These are phyloP conservation scores for Laguncularia racemosa DNA, from an alignment of 345 rosid species.

Conservation along the genomic window DNA sequence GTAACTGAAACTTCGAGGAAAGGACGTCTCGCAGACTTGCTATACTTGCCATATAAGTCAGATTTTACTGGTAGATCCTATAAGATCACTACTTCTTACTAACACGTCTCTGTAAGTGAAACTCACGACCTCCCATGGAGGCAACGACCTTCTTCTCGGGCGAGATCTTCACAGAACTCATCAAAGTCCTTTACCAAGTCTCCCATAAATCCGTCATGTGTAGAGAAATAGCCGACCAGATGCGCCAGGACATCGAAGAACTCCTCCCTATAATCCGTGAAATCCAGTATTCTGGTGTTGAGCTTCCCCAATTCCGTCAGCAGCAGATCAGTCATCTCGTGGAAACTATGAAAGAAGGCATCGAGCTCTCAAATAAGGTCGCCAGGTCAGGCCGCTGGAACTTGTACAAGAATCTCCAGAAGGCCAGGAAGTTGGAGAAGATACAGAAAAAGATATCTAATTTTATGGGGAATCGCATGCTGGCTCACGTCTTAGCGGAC, in stretches of 20 bases:
- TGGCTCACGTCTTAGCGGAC: slow-evolving; percentile 54
- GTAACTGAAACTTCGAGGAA: too few relatives aligned
- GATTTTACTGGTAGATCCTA: too few relatives aligned
- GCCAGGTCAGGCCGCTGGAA: slow-evolving; percentile 51
- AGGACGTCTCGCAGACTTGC: too few relatives aligned
- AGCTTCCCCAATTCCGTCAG: slow-evolving; percentile 58
- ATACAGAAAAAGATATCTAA: slow-evolving; percentile 37
- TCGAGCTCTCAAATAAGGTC: slow-evolving; percentile 45
- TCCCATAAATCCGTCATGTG: slow-evolving; percentile 33
- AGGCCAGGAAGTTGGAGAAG: slow-evolving; percentile 58
- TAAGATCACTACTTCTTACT: too few relatives aligned
- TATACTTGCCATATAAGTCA: too few relatives aligned
- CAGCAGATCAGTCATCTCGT: slow-evolving; percentile 49
- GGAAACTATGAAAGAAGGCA: slow-evolving; percentile 30
- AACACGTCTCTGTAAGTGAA: too few relatives aligned
- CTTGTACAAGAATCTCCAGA: slow-evolving; percentile 35
- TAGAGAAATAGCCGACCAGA: slow-evolving; percentile 39
- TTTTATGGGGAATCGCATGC: slow-evolving; percentile 34
- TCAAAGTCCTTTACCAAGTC: slow-evolving; percentile 24
- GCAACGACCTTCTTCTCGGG: slow-evolving; percentile 57
- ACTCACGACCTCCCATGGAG: slow-evolving; percentile 25
- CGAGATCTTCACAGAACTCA: slow-evolving; percentile 62
- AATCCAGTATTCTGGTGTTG: slow-evolving; percentile 74
- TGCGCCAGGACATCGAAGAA: slow-evolving; percentile 18
- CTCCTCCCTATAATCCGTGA: slow-evolving; percentile 49